A percentile compares a stretch with the other conserved stretches of the same genome.
Conservation (phyloP, 2,329 filamentous ascomycete genomes). For the Hymenoscyphus linearis region DNA sequence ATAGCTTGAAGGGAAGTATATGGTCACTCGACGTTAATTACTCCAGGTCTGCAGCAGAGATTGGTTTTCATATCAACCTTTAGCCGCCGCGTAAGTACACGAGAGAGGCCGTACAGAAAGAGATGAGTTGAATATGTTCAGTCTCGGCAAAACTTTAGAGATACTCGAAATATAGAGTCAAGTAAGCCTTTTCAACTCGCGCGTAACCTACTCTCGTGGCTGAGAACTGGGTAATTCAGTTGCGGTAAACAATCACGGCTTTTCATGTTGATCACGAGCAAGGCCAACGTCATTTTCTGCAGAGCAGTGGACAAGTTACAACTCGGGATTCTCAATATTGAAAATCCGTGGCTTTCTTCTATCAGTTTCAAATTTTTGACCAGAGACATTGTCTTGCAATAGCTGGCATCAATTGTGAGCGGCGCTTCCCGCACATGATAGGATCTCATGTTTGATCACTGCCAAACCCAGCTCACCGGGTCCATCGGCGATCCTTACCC, state of each 20-base stretch:
- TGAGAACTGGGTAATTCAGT: not conserved
- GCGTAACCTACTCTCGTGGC: not conserved
- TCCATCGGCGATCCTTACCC: slow-evolving; percentile 1
- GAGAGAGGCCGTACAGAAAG: not conserved
- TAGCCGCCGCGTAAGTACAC: slow-evolving; percentile 8
- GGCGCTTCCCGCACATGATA: not conserved
- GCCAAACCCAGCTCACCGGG: slow-evolving; percentile 4
- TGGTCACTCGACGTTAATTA: not conserved
- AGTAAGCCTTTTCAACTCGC: slow-evolving; percentile 4
- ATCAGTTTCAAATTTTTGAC: not conserved
- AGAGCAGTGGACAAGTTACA: not conserved
- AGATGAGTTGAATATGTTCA: not conserved
- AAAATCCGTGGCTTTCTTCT: not conserved
- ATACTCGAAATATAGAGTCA: not conserved
- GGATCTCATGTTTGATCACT: not conserved
- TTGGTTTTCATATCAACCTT: slow-evolving; percentile 7
- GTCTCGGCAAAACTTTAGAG: slow-evolving; percentile 5
- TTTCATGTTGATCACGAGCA: not conserved
- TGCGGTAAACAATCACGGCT: too few species aligned
- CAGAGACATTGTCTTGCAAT: not conserved
- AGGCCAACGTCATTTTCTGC: not conserved
- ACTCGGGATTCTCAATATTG: not conserved
- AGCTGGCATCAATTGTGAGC: not conserved
- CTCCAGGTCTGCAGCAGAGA: slow-evolving; percentile 4
- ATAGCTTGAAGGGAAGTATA: slow-evolving; percentile 4